Conservation (phyloP, 345 rosid species). For the Salix brachista region DNA sequence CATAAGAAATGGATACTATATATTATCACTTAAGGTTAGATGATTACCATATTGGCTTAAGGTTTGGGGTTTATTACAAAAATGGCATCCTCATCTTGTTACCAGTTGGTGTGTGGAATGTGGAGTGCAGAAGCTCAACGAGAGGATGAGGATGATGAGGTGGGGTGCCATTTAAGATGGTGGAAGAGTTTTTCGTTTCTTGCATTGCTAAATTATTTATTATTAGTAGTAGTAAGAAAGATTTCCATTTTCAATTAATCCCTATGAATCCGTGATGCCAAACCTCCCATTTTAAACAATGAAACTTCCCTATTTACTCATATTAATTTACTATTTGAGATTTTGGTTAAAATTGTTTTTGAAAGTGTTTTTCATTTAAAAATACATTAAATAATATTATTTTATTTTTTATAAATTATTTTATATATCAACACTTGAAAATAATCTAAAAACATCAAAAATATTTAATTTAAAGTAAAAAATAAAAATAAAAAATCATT, state of each 20-base stretch:
- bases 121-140: background rate
- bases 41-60: background rate
- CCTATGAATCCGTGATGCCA: slow-evolving; percentile 10
- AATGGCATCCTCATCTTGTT: background rate
- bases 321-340: no score
- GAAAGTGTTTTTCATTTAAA: fast-evolving
- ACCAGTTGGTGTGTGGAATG: no score
- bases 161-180: background rate
- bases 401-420: no score
- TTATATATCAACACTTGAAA: no score
- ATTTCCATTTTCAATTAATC: background rate
- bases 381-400: no score
- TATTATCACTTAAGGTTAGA: background rate
- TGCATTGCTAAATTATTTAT: background rate
- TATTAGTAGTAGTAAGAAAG: background rate
- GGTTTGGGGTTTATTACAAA: background rate
- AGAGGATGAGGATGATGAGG: background rate
- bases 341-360: no score
- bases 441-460: no score
- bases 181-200: background rate
- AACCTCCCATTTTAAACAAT: background rate
- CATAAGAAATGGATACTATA: background rate
- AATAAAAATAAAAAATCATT: no score
- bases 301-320: background rate
- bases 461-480: no score